Evolutionary conservation across 2,329 filamentous ascomycete genomes (phyloP), one percentile per base, ranked within the genome.

Genomic region (Fusarium graminum): DNA sequence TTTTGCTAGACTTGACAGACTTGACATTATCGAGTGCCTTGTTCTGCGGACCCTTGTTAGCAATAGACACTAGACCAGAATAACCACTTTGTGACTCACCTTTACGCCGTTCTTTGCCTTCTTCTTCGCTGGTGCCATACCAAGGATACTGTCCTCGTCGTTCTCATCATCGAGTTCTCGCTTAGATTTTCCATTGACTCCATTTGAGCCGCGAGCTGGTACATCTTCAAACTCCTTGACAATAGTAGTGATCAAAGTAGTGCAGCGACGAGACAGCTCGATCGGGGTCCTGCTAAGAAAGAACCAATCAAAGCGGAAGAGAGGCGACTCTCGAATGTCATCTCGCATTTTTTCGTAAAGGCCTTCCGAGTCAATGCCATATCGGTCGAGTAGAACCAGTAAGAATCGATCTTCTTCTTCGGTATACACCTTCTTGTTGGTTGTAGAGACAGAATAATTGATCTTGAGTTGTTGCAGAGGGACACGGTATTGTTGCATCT

Each of bases 221-320:
- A 82, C 78, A 53, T 91, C 89, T 75, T 97, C 94, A 78, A 97
- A 97, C 79, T 99, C 95, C 78, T 95, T 91, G 51, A 95, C 92
- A 45, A 99, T 93, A 0, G 95, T 97, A 34, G 94, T 97, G 66
- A 99, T 88, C 51, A 99, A 85, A 2, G 96, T 99, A 30, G 92
- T 96, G 81, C 95, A 98, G 51, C 96, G 88, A 72, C 95, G 90
- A 63, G 93, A 91, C 71, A 99, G 91, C 79, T 99, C 95, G 47
- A 94, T 90, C 0, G 95, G 93, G 6, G 94, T 99, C 43, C 95
- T 88, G 77, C 92, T 97, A 39, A 99, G 85, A 84, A 99, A 97
- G 82, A 99, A 99, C 96, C 96, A 99, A 77, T 99, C 95, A 74
- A 99, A 99, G 38, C 95, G 89, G 86, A 99, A 99, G 5, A 99